Conservation (phyloP, 2,329 filamentous ascomycete species). For the Fusarium verrucosum region DNA sequence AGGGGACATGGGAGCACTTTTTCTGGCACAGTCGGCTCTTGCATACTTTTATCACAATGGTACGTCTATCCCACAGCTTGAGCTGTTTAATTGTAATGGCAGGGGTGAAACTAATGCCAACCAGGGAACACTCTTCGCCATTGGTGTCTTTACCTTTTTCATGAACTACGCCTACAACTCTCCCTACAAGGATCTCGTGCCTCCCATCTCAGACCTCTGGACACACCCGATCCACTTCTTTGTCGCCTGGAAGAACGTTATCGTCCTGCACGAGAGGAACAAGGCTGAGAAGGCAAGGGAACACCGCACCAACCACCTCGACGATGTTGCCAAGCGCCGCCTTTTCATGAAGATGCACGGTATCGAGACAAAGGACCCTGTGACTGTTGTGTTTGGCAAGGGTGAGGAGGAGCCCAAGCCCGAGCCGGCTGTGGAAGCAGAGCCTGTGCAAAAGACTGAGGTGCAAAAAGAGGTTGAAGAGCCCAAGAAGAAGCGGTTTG, state of each 20-base stretch:
- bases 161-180: conserved; percentile 83
- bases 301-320: conserved; percentile 75
- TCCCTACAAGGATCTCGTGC: conserved; percentile 81
- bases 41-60: conserved; percentile 85
- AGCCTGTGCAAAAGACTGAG: conserved; percentile 44
- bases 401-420: conserved; percentile 49
- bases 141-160: conserved; percentile 78
- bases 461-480: conserved; percentile 45
- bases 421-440: conserved; percentile 49
- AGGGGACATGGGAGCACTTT: conserved; percentile 83
- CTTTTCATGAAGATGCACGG: conserved; percentile 89
- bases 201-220: conserved; percentile 73
- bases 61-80: conserved; percentile 53
- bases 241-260: conserved; percentile 73
- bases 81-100: not conserved
- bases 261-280: conserved; percentile 79
- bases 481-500: conserved; percentile 79
- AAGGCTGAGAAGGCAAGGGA: conserved; percentile 74
- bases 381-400: conserved; percentile 58
- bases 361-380: conserved; percentile 69
- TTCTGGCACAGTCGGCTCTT: conserved; percentile 81
- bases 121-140: conserved; percentile 71
- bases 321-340: conserved; percentile 87
- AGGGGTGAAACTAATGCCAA: conserved; percentile 10
- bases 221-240: conserved; percentile 75